phyloP scores from a whole-genome alignment of 2,329 filamentous ascomycete genomes.

The Ophiosphaerella korrae region DNA sequence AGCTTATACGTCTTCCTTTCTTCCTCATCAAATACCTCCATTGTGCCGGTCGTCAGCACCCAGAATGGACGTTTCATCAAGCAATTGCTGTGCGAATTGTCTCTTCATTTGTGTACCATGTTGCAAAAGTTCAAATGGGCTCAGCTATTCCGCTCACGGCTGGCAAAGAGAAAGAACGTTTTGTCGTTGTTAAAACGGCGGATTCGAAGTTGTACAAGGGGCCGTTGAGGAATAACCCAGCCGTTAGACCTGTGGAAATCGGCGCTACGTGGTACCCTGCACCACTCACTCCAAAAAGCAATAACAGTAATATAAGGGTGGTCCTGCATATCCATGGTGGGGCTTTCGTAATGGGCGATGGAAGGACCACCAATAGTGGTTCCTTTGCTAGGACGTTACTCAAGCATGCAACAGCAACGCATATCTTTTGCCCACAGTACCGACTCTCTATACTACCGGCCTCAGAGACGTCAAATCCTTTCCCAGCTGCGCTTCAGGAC shows the following conservation, averaged over 20 bases:
- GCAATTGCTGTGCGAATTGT: conserved; percentile 44
- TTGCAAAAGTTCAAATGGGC: conserved; percentile 30
- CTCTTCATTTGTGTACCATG: conserved; percentile 40
- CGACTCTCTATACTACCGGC: conserved; percentile 52
- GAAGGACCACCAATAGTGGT: conserved; percentile 43
- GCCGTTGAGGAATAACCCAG: conserved; percentile 33
- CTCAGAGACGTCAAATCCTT: conserved; percentile 46
- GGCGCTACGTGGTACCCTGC: conserved; percentile 53
- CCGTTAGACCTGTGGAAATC: conserved; percentile 45
- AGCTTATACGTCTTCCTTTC: conserved; percentile 46
- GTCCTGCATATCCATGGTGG: conserved; percentile 58
- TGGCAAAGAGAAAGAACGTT: conserved; percentile 47
- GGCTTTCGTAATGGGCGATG: conserved; percentile 54
- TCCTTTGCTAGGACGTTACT: conserved; percentile 40
- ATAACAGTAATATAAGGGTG: conserved; percentile 35
- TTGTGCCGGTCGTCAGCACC: conserved; percentile 45
- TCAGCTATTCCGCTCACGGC: conserved; percentile 44
- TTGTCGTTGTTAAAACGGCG: conserved; percentile 39
- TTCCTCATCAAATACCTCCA: conserved; percentile 48
- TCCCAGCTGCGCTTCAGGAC: conserved; percentile 59
- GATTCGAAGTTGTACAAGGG: conserved; percentile 33
- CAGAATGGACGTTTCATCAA: conserved; percentile 48
- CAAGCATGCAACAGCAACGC: conserved; percentile 44
- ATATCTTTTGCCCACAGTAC: conserved; percentile 56
- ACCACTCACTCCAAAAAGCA: conserved; percentile 16